These are phyloP conservation scores for Paraphoma chrysanthemicola DNA, from an alignment of 2,329 filamentous ascomycete species.

Conservation along the genomic window DNA sequence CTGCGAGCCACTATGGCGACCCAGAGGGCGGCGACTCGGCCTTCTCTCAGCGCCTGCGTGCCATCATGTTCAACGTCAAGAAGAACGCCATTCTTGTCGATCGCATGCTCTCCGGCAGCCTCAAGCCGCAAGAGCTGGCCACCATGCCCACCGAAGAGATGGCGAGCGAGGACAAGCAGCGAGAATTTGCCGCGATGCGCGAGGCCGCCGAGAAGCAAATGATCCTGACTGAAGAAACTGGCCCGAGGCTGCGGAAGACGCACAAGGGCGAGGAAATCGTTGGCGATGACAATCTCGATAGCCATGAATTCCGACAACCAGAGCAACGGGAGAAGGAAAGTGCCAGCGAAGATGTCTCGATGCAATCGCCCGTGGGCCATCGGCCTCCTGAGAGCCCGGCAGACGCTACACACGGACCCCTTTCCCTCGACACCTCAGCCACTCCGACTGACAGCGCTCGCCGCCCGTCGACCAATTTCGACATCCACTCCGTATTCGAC, in stretches of 20 bases:
- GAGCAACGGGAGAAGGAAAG: constrained; percentile 34
- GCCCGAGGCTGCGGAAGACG: constrained; percentile 81
- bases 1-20: constrained; percentile 63
- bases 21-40: constrained; percentile 51
- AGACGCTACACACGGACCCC: constrained; percentile 23
- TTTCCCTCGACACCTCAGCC: constrained; percentile 44
- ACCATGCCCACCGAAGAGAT: constrained; percentile 90
- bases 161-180: constrained; percentile 87
- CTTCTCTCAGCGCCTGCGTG: constrained; percentile 72
- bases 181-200: constrained; percentile 77
- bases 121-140: constrained; percentile 80
- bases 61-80: constrained; percentile 86
- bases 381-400: constrained; percentile 29
- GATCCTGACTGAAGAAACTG: constrained; percentile 74
- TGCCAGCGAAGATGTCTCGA: constrained; percentile 27
- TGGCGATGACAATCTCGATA: constrained; percentile 67
- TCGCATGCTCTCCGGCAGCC: constrained; percentile 73
- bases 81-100: constrained; percentile 80
- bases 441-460: constrained; percentile 45
- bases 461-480: constrained; percentile 71
- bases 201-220: constrained; percentile 82
- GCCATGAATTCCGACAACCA: constrained; percentile 38
- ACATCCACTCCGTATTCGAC: constrained; percentile 85
- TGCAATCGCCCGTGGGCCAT: constrained; percentile 21
- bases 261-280: constrained; percentile 95